phyloP scores from a whole-genome alignment of 1,284 basidiomycete species.

The Termitomyces sp. region DNA sequence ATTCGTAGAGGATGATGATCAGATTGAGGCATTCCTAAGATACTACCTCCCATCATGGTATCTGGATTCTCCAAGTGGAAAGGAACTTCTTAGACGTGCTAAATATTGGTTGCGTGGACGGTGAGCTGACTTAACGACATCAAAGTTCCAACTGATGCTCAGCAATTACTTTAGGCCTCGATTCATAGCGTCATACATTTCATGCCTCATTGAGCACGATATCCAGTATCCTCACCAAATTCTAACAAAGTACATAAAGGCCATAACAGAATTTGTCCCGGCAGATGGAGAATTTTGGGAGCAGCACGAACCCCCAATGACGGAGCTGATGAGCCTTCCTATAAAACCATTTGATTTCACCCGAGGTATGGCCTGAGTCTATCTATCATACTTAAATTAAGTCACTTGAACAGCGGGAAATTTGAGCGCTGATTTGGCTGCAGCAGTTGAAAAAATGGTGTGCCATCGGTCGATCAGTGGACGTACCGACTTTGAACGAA shows the following conservation, averaged over 20 bases:
- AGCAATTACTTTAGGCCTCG: neutral
- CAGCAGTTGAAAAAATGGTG: neutral
- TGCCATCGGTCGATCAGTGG: neutral
- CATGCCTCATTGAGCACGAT: neutral
- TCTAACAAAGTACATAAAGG: neutral
- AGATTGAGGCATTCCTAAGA: too few relatives aligned
- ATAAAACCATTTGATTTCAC: neutral
- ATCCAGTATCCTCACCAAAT: neutral
- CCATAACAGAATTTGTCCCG: neutral
- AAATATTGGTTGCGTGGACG: neutral
- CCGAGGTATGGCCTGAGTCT: neutral
- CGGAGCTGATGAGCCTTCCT: too few relatives aligned
- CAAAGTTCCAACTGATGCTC: too few relatives aligned
- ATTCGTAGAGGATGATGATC: too few relatives aligned
- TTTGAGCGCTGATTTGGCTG: neutral
- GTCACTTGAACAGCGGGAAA: too few relatives aligned
- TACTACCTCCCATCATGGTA: too few relatives aligned
- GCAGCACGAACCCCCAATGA: neutral
- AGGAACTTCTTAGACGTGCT: neutral
- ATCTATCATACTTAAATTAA: neutral
- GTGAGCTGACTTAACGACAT: neutral
- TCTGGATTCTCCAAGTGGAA: neutral
- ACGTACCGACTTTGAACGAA: neutral
- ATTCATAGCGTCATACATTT: neutral
- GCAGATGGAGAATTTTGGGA: neutral